These are phyloP conservation scores for Hymenoscyphus salicellus DNA, from an alignment of 2,329 filamentous ascomycete genomes.

Conservation along the genomic window DNA sequence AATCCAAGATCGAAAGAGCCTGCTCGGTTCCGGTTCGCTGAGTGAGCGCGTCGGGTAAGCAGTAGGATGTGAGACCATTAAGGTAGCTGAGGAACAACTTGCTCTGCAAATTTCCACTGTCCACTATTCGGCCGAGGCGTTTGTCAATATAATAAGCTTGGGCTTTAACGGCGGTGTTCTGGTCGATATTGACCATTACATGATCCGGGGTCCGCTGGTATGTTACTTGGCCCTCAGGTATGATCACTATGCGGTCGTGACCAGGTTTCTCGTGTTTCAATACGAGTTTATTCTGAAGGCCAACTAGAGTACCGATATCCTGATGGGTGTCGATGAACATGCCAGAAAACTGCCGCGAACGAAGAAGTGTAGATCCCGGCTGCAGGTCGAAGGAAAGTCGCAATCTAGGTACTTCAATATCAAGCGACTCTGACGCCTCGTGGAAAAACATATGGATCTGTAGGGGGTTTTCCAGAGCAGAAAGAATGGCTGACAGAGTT, in stretches of 20 bases:
- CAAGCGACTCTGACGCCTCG: not conserved
- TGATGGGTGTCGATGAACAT: constrained; percentile 49
- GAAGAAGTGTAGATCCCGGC: constrained; percentile 30
- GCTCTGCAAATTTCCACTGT: constrained; percentile 46
- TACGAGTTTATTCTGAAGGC: constrained; percentile 57
- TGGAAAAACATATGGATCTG: constrained; percentile 40
- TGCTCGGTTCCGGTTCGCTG: constrained; percentile 52
- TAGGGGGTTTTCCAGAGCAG: constrained; percentile 37
- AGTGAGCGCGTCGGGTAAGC: constrained; percentile 35
- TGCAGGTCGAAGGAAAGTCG: constrained; percentile 46
- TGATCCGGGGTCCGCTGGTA: constrained; percentile 37
- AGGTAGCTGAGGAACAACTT: constrained; percentile 48
- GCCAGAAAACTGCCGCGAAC: constrained; percentile 49
- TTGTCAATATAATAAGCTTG: constrained; percentile 50
- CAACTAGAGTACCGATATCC: constrained; percentile 54
- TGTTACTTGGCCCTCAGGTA: constrained; percentile 46
- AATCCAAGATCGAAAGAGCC: constrained; percentile 48
- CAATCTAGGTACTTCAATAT: constrained; percentile 47
- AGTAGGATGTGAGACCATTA: constrained; percentile 54
- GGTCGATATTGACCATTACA: not conserved
- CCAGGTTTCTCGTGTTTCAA: constrained; percentile 45
- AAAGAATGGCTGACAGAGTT: constrained; percentile 36
- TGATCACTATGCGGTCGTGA: constrained; percentile 46
- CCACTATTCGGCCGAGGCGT: constrained; percentile 46
- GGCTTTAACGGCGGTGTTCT: constrained; percentile 22